Percentiles rank a stretch among this genome's conserved stretches.
Evolutionary conservation across 148 eudicot genomes (phyloP).

Genomic region (Fagopyrum homotropicum): DNA sequence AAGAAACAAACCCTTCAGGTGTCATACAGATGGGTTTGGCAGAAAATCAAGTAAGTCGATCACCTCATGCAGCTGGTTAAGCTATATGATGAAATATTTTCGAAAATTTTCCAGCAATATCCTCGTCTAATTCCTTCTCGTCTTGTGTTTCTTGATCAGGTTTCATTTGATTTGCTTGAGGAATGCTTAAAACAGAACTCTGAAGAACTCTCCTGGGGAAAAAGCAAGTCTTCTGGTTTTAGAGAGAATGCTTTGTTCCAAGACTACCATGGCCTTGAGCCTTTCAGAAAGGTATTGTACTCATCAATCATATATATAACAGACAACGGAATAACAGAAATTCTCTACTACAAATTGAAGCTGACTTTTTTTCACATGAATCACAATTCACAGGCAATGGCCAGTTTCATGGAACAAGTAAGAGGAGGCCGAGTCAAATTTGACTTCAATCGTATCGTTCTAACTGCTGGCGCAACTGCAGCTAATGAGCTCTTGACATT

Average conservation of each 20-base stretch:
- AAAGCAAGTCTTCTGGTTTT: slow-evolving; percentile 39
- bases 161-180: slow-evolving; percentile 85
- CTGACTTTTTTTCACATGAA: background rate
- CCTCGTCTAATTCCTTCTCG: slow-evolving; percentile 2
- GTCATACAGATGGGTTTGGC: slow-evolving; percentile 97
- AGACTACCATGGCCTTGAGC: slow-evolving; percentile 83
- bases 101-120: background rate
- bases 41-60: slow-evolving; percentile 72
- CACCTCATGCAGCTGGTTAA: background rate
- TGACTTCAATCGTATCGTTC: slow-evolving; percentile 61
- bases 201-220: slow-evolving; percentile 40
- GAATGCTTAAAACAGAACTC: slow-evolving; percentile 62
- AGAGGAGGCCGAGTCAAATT: slow-evolving; percentile 83
- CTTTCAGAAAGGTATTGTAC: slow-evolving; percentile 61
- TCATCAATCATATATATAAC: background rate
- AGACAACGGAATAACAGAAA: too few species aligned
- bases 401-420: slow-evolving; percentile 88
- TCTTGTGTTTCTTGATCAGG: slow-evolving; percentile 36
- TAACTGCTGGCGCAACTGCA: slow-evolving; percentile 93
- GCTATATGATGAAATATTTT: background rate
- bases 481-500: slow-evolving; percentile 88
- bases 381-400: slow-evolving; percentile 54
- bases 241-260: slow-evolving; percentile 96
- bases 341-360: background rate
- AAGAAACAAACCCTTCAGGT: slow-evolving; percentile 52